A percentile compares a stretch with the other conserved stretches of the same genome.
Evolutionary conservation across 192 early-diverging fungal genomes (phyloP).

Genomic region (Backusella sp.): DNA sequence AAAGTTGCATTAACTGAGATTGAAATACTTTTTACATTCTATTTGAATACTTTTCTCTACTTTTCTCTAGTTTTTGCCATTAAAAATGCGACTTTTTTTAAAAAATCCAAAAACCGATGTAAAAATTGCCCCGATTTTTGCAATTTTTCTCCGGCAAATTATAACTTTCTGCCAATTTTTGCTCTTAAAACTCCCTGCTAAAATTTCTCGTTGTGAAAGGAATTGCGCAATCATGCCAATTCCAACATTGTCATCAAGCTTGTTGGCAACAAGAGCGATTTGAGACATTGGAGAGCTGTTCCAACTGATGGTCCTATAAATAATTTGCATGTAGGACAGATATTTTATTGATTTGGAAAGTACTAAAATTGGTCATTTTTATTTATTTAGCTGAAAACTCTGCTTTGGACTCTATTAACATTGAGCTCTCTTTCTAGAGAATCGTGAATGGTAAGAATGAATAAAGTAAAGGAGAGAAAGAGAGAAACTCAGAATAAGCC

Average conservation of each 20-base stretch:
- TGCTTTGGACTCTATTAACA: slow-evolving; percentile 94
- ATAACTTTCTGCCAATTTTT: too few relatives aligned
- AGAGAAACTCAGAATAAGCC: background rate
- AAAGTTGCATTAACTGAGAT: too few relatives aligned
- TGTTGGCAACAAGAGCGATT: slow-evolving; percentile 98
- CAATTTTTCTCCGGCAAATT: too few relatives aligned
- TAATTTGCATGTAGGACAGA: slow-evolving; percentile 81
- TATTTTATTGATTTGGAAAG: background rate
- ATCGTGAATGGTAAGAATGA: slow-evolving; percentile 80
- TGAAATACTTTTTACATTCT: too few relatives aligned
- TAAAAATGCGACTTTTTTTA: too few relatives aligned
- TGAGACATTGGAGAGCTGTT: slow-evolving; percentile 92
- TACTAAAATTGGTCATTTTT: background rate
- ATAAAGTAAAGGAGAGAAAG: background rate
- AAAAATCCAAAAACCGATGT: too few relatives aligned
- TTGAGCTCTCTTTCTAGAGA: slow-evolving; percentile 93
- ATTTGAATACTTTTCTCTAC: too few relatives aligned
- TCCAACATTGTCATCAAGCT: slow-evolving; percentile 99
- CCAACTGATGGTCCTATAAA: slow-evolving; percentile 94
- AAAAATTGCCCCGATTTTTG: too few relatives aligned
- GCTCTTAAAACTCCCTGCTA: too few relatives aligned
- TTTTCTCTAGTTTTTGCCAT: too few relatives aligned
- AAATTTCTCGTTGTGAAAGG: too few relatives aligned
- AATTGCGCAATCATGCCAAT: slow-evolving; percentile 94
- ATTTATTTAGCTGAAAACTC: slow-evolving; percentile 76